Conservation (phyloP, 2,329 filamentous ascomycete species). For the Xylariaceae sp. region DNA sequence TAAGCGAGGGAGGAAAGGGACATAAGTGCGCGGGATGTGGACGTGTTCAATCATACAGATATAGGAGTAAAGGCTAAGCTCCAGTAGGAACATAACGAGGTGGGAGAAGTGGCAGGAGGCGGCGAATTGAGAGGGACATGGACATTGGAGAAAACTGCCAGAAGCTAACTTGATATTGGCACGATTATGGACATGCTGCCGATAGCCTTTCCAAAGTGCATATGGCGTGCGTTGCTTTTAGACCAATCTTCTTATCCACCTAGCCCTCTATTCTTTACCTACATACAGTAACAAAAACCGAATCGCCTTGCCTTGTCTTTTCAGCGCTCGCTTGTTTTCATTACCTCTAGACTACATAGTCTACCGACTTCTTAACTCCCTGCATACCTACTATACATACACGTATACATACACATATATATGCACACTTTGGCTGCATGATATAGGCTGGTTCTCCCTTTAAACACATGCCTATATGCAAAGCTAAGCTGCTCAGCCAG, state of each 20-base stretch:
- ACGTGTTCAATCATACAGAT: not conserved
- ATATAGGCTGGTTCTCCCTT: no score
- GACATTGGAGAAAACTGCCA: conserved; percentile 9
- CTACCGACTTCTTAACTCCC: no score
- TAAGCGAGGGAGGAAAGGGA: conserved; percentile 4
- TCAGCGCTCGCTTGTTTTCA: no score
- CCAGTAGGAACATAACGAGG: not conserved
- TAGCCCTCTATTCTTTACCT: not conserved
- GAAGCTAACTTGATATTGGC: conserved; percentile 27
- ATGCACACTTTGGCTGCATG: no score
- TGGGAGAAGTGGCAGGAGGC: not conserved
- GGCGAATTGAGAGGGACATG: not conserved
- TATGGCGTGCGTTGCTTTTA: no score
- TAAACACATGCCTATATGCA: no score
- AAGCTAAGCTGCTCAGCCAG: no score
- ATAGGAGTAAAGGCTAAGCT: conserved; percentile 4
- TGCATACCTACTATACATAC: not conserved
- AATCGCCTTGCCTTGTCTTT: not conserved
- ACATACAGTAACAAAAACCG: not conserved
- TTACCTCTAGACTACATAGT: no score
- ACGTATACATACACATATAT: not conserved
- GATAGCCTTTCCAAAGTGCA: no score
- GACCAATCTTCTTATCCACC: no score
- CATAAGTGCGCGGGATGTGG: conserved; percentile 12
- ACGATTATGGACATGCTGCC: conserved; percentile 11